Base-by-base conservation (phyloP, 129 eudicot genomes). In the Erigeron canadensis region DNA sequence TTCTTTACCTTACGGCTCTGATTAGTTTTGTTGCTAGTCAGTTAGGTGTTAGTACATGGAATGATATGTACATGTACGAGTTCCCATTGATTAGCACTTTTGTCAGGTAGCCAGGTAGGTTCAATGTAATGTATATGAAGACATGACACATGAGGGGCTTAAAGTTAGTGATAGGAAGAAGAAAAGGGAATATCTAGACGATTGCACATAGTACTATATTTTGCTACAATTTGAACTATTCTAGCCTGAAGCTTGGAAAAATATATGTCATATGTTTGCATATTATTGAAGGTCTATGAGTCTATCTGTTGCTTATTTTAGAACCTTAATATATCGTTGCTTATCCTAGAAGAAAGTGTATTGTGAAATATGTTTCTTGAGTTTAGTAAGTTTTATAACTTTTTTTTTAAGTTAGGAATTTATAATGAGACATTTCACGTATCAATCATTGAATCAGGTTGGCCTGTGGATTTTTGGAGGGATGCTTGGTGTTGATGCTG, bases 381-480 rank as follows among this genome's bases (percentile, higher is more conserved):
- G 17, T 11, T 12, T 50, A 23, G 11, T 16, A 10, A 60, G 43
- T 28, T 28, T 11, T 7, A 5, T 28, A 23, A 12, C 34, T 71
- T 12, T 60, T 8, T 18, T 16, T 59, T 15, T 9, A 41, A 13
- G 43, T 71, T 22, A 8, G 10, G 44, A n/a, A 39, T 12, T 18
- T 10, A 37, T 38, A 51, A 70, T 44, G 5, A 48, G 42, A 55
- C 41, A 21, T 28, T 41, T 73, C n/a, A 45, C 16, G 19, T 48
- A 65, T 54, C 72, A 72, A 22, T 58, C 21, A 8, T 19, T 69
- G 66, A 70, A 63, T 70, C 79, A 94, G 99, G 99, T 94, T 48
- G 99, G 99, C 19, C 83, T 94, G 18, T 94, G 99, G 99, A 80
- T 94, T 61, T 94, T 90, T 76, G 99, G 99, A 63, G 89, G 96